Conservation (phyloP, 768 basidiomycete species). For the Multifurca ochricompacta region DNA sequence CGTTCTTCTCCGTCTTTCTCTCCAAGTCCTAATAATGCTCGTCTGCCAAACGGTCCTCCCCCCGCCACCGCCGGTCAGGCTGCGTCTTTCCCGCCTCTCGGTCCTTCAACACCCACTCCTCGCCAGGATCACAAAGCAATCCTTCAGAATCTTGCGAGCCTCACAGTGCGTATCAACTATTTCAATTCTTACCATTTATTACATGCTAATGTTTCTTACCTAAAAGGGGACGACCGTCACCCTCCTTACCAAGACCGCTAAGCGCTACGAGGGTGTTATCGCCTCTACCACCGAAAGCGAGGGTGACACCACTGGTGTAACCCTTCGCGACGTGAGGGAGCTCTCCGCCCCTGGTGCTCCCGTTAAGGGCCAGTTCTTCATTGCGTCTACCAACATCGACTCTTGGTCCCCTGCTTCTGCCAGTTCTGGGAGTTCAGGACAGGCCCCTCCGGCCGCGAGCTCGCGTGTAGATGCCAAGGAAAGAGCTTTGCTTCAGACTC, state of each 20-base stretch:
- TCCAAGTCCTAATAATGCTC: conserved; percentile 35
- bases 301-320: conserved; percentile 66
- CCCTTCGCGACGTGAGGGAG: conserved; percentile 73
- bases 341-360: conserved; percentile 55
- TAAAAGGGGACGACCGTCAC: conserved; percentile 67
- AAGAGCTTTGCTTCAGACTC: conserved; percentile 54
- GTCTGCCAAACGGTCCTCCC: conserved; percentile 37
- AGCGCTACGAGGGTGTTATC: conserved; percentile 69
- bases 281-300: conserved; percentile 46
- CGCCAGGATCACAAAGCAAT: conserved; percentile 40
- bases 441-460: conserved; percentile 20
- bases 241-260: conserved; percentile 56
- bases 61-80: conserved; percentile 25
- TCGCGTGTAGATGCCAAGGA: conserved; percentile 39
- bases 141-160: conserved; percentile 49
- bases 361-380: conserved; percentile 59
- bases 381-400: conserved; percentile 68
- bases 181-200: not conserved
- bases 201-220: not conserved
- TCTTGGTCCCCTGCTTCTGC: conserved; percentile 38
- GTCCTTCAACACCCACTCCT: conserved; percentile 24
- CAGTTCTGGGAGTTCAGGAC: conserved; percentile 36
- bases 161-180: conserved; percentile 42
- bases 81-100: conserved; percentile 34
- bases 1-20: conserved; percentile 69